Base-by-base conservation (phyloP, 768 basidiomycete species). In the Imleria badia region DNA sequence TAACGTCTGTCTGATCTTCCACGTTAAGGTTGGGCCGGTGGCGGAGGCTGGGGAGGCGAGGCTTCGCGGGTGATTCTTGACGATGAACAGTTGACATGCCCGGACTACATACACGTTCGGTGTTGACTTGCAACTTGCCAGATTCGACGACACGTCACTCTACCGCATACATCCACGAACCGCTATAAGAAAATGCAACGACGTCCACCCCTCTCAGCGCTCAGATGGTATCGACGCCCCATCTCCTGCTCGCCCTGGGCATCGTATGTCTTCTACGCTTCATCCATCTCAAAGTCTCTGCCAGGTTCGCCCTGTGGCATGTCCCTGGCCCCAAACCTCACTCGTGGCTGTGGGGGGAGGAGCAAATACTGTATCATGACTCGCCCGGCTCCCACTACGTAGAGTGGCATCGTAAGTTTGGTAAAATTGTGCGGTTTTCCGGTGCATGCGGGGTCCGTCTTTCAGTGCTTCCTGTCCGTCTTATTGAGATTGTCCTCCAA, bases 301-400 rank as follows among this genome's bases (percentile, higher is more conserved):
- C 64, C 55, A 60, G 72, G 1, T 51, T 68, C 31, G 49, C 66
- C 26, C 70, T 85, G 47, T 60, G 72, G 53, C 74, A 78, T 56
- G 67, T 85, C 33, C 81, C 82, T 15, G 83, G 85, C 2, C 85
- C 84, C 11, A 64, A 60, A 19, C 31, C 71, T 8, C 74, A 72
- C 26, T 84, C 82, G 29, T 67, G 76, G 52, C 55, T 86, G 3
- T 86, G 84, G 84, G 85, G 84, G 1, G 78, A 84, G 59, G 84
- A 85, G 60, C 81, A 81, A 77, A 58, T 71, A 15, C 77, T 85
- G 13, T 85, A 82, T 59, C 73, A 76, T 47, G 62, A 58, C 33
- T 30, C 65, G n/a, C 85, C 85, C 35, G 85, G 85, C 14, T 67
- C 70, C 10, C 73, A 73, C 14, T 84, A 85, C 64, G 53, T 75